Percentiles rank a stretch among this genome's conserved stretches.
Conservation (phyloP, 139 green algal species). For the Haematococcus lacustris region DNA sequence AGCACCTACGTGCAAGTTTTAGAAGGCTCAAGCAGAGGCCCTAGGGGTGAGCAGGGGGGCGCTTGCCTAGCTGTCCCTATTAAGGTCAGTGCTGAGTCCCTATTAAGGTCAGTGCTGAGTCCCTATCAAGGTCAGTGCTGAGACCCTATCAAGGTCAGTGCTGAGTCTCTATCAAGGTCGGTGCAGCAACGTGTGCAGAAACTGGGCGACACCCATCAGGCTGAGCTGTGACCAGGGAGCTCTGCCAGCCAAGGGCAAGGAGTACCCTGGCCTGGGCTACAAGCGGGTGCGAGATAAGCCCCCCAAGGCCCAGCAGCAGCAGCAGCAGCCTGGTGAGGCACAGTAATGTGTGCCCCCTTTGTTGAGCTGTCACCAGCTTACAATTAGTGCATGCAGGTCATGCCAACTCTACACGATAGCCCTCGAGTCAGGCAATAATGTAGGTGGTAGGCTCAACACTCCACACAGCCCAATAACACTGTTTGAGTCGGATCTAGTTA, state of each 20-base stretch:
- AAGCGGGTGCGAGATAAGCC: too few species aligned
- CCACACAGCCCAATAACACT: background rate
- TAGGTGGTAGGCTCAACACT: background rate
- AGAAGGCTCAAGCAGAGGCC: background rate
- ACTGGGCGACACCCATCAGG: too few species aligned
- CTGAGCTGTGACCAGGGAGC: too few species aligned
- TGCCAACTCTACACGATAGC: too few species aligned
- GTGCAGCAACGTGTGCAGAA: background rate
- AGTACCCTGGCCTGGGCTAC: too few species aligned
- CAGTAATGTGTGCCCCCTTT: too few species aligned
- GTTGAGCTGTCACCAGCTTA: too few species aligned
- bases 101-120: too few species aligned
- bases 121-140: background rate
- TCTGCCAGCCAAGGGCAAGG: too few species aligned
- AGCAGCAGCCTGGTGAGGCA: too few species aligned
- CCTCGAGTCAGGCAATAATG: background rate
- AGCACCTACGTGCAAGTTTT: conserved; percentile 24
- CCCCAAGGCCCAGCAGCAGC: too few species aligned
- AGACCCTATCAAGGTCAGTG: background rate
- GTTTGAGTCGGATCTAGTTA: background rate
- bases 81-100: background rate
- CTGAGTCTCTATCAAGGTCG: background rate
- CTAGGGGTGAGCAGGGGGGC: background rate
- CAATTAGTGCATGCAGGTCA: too few species aligned
- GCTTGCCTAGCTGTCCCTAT: background rate